These are phyloP conservation scores for Stephanodiscus minutulus DNA, from an alignment of 108 stramenopile species.

Conservation along the genomic window DNA sequence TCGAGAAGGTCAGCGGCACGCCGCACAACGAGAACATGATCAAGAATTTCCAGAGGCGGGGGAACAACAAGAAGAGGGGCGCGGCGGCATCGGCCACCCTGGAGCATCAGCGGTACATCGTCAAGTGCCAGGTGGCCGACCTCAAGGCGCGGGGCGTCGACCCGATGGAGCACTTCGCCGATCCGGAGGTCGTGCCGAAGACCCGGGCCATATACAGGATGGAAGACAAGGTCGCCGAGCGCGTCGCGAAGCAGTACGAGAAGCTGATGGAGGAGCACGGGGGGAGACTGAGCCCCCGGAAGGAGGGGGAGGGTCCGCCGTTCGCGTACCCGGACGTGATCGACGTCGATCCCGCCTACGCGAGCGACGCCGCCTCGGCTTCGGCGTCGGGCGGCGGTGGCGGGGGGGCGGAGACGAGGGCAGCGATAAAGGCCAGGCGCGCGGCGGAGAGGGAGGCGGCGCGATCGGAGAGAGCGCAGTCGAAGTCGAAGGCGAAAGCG, in stretches of 20 bases:
- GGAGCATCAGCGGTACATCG: slow-evolving; percentile 60
- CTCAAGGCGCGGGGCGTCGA: slow-evolving; percentile 70
- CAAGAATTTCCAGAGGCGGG: slow-evolving; percentile 43
- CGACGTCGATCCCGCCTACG: neutral
- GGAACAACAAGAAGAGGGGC: slow-evolving; percentile 26
- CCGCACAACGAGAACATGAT: slow-evolving; percentile 60
- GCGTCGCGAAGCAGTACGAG: slow-evolving; percentile 47
- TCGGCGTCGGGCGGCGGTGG: neutral
- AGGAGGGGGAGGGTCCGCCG: slow-evolving; percentile 42
- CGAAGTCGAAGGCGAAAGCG: slow-evolving; percentile 18
- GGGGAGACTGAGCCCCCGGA: slow-evolving; percentile 29
- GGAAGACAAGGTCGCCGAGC: slow-evolving; percentile 40
- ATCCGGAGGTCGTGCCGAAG: slow-evolving; percentile 38
- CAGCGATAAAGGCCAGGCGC: slow-evolving; percentile 22
- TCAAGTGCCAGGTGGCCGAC: slow-evolving; percentile 73
- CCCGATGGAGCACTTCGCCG: slow-evolving; percentile 66
- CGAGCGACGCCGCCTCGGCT: neutral
- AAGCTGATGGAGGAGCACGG: slow-evolving; percentile 39
- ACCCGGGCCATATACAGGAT: slow-evolving; percentile 48
- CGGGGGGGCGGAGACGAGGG: neutral
- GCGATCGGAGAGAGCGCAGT: neutral
- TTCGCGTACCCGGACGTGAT: slow-evolving; percentile 27
- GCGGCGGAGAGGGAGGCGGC: slow-evolving; percentile 14
- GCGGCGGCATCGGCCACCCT: neutral
- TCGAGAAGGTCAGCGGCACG: slow-evolving; percentile 67